Conservation (phyloP, 257 asterid genomes). For the Solanum arcanum region DNA sequence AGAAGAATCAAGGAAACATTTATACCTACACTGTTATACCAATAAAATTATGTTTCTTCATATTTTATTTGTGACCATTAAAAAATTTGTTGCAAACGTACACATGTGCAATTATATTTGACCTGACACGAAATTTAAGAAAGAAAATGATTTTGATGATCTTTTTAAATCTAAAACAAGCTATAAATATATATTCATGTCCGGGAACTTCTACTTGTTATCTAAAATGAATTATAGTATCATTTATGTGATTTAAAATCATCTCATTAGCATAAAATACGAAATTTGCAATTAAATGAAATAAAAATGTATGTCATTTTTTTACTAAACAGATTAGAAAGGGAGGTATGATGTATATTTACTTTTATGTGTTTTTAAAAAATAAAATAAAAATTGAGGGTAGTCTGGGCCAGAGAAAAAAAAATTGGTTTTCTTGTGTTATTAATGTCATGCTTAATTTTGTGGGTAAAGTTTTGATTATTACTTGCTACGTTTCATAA, state of each 20-base stretch:
- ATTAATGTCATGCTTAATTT: not conserved
- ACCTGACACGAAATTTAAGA: not conserved
- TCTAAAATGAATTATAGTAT: not conserved
- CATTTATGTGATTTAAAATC: not conserved
- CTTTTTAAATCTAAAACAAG: not conserved
- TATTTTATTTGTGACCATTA: no score
- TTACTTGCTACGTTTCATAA: no score
- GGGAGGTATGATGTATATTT: not conserved
- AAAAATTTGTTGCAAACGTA: no score
- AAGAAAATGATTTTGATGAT: not conserved
- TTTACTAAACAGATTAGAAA: not conserved
- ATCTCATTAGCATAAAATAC: not conserved
- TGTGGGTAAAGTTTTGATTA: no score
- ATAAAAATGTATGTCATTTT: no score
- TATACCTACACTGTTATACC: no score
- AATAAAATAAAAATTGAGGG: not conserved
- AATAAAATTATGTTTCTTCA: no score
- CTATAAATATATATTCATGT: not conserved
- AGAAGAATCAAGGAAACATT: no score
- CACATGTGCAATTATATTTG: not conserved
- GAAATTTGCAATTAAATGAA: not conserved
- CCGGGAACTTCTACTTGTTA: not conserved
- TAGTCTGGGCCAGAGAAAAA: not conserved
- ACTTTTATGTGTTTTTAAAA: no score
- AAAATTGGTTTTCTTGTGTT: not conserved